Evolutionary conservation across 1,284 basidiomycete genomes (phyloP), one percentile per base, ranked within the genome.

Genomic region (Trichosporon sp.): DNA sequence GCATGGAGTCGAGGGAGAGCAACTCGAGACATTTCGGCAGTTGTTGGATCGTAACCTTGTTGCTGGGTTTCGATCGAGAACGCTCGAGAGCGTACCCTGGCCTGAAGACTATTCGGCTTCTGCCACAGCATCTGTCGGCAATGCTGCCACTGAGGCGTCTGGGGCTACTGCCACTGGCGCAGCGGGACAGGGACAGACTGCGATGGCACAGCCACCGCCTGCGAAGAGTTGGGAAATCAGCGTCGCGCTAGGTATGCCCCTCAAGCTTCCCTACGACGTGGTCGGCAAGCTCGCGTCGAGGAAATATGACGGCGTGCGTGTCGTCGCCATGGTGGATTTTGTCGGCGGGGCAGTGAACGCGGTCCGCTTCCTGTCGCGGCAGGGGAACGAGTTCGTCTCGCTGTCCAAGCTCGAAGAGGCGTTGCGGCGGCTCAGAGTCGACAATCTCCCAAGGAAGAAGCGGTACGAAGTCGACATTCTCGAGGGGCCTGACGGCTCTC

Each of bases 281-380:
- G 46, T 74, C 1, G 71, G 73, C 60, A 59, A 60, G 23, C 16
- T 69, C 52, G 77, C 73, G 9, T 77, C 74, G 11, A 70, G 79
- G 8, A 80, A 80, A 58, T 71, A 79, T 4, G 79, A 80, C 62
- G 79, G 79, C 1, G 73, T 78, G 1, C 68, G 79, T 21, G 71
- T 70, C 27, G 58, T 80, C 19, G 65, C 72, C 10, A 67, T 74
- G 13, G 46, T 80, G n/a, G 78, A 80, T 59, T 66, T 77, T 31
- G 23, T 64, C 6, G 33, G 16, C 6, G 49, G 10, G 1, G 27
- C 16, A 2, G 34, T 75, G 14, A 58, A 69, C 4, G 33, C 61
- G 5, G 59, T 69, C 1, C 58, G 60, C 56, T 73, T 73, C 29
- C 58, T 74, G 31, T 79, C 78, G 1, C 69, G 79, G 0, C 60